Evolutionary conservation across 192 early-diverging fungal genomes (phyloP).

Genomic region (Mortierella antarctica): DNA sequence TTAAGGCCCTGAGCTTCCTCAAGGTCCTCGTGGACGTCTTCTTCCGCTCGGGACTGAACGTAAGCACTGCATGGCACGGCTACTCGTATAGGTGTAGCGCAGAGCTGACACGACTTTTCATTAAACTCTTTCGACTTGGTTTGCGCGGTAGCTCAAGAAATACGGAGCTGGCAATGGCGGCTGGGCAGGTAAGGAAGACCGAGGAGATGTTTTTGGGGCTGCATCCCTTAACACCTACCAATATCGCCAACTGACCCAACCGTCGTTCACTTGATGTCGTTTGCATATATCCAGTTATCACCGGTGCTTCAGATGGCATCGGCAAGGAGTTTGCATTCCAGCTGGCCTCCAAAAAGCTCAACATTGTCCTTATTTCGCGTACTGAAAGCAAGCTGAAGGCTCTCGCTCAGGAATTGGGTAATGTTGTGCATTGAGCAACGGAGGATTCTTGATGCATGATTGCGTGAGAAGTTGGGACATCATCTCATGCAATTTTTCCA

Average conservation of each 20-base stretch:
- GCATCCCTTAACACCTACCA: neutral
- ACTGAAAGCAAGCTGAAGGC: slow-evolving; percentile 82
- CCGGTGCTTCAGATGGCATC: slow-evolving; percentile 97
- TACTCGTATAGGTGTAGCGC: too few species aligned
- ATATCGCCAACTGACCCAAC: neutral
- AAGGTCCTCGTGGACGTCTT: slow-evolving; percentile 58
- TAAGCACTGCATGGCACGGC: slow-evolving; percentile 10
- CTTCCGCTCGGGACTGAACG: slow-evolving; percentile 56
- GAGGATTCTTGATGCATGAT: neutral
- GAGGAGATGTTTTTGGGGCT: neutral
- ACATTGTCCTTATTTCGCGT: slow-evolving; percentile 86
- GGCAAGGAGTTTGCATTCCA: slow-evolving; percentile 95
- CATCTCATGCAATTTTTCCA: neutral
- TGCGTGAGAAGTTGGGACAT: neutral
- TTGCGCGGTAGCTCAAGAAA: slow-evolving; percentile 36
- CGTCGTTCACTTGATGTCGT: neutral
- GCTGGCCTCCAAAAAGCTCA: slow-evolving; percentile 85
- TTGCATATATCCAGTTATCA: slow-evolving; percentile 72
- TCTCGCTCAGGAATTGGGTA: slow-evolving; percentile 76
- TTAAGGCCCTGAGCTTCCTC: slow-evolving; percentile 52
- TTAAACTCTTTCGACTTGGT: neutral
- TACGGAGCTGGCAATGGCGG: slow-evolving; percentile 49
- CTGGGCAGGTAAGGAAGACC: slow-evolving; percentile 40
- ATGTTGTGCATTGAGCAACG: neutral
- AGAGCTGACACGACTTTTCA: neutral